Percentiles rank a stretch among this genome's conserved stretches.
phyloP scores from a whole-genome alignment of 179 eudicot genomes.

The Drosera spatulata region DNA sequence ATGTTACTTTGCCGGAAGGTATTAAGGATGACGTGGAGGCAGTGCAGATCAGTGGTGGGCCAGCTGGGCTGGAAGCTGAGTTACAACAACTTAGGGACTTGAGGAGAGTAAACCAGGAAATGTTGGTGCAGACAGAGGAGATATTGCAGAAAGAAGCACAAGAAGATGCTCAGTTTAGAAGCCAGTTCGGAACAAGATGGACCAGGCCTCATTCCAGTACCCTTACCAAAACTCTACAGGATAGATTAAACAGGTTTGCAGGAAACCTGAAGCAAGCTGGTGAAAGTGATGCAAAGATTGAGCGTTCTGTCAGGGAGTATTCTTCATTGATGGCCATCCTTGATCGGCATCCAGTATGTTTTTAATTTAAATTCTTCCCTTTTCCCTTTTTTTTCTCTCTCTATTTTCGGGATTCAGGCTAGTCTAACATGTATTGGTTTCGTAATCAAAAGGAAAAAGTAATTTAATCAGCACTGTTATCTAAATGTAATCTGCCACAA shows the following conservation, averaged over 20 bases:
- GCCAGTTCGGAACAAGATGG: slow-evolving; percentile 95
- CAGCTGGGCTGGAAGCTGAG: slow-evolving; percentile 87
- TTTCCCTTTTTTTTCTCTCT: not conserved
- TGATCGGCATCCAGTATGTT: too few relatives aligned
- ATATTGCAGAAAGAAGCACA: slow-evolving; percentile 86
- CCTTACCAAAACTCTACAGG: slow-evolving; percentile 80
- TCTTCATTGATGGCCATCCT: slow-evolving; percentile 2
- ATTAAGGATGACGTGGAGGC: slow-evolving; percentile 97
- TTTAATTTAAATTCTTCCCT: too few relatives aligned
- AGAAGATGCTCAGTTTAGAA: slow-evolving; percentile 90
- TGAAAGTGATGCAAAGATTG: slow-evolving; percentile 91
- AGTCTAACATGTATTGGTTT: too few relatives aligned
- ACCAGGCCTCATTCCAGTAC: slow-evolving; percentile 97
- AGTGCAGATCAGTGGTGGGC: slow-evolving; percentile 94
- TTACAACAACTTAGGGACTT: slow-evolving; percentile 85
- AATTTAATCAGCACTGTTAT: too few relatives aligned
- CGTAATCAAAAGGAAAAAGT: too few relatives aligned
- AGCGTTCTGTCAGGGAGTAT: slow-evolving; percentile 89
- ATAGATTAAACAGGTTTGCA: slow-evolving; percentile 89
- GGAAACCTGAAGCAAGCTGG: slow-evolving; percentile 96
- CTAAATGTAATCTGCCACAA: too few relatives aligned
- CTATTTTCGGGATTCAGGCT: too few relatives aligned
- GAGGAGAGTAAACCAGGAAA: slow-evolving; percentile 87
- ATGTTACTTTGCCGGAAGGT: slow-evolving; percentile 48
- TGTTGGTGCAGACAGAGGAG: slow-evolving; percentile 92